These are phyloP conservation scores for Lasiosphaeria ovina DNA, from an alignment of 495 filamentous ascomycete species.

Conservation along the genomic window DNA sequence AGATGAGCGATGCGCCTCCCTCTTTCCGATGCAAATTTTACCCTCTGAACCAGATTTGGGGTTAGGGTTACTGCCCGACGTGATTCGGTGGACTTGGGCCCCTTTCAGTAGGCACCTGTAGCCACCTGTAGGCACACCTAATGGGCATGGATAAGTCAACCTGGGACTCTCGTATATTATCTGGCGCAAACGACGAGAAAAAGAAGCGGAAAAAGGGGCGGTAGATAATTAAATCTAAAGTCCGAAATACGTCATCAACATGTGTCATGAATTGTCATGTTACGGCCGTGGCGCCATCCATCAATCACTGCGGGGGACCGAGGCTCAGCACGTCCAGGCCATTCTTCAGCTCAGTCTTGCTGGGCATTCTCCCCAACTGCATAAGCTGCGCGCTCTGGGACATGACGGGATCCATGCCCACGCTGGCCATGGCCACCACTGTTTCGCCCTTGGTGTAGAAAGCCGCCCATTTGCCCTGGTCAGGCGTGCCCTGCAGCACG, in stretches of 20 bases:
- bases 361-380: constrained; percentile 76
- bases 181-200: not conserved
- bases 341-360: constrained; percentile 68
- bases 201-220: not conserved
- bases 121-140: too few species aligned
- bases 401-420: constrained; percentile 89
- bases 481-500: constrained; percentile 70
- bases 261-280: not conserved
- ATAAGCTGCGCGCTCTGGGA: constrained; percentile 80
- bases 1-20: too few species aligned
- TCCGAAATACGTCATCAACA: not conserved
- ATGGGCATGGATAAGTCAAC: too few species aligned
- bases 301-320: constrained; percentile 36
- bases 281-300: not conserved
- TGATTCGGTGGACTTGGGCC: too few species aligned
- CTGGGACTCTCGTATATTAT: not conserved
- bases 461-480: constrained; percentile 80
- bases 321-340: constrained; percentile 71
- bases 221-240: too few species aligned
- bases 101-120: too few species aligned
- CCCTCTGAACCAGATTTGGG: too few species aligned
- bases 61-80: too few species aligned
- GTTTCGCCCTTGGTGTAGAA: constrained; percentile 86
- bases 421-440: constrained; percentile 88
- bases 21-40: too few species aligned